Conservation (phyloP, 2,329 filamentous ascomycete genomes). For the Hypoxylon sp. region DNA sequence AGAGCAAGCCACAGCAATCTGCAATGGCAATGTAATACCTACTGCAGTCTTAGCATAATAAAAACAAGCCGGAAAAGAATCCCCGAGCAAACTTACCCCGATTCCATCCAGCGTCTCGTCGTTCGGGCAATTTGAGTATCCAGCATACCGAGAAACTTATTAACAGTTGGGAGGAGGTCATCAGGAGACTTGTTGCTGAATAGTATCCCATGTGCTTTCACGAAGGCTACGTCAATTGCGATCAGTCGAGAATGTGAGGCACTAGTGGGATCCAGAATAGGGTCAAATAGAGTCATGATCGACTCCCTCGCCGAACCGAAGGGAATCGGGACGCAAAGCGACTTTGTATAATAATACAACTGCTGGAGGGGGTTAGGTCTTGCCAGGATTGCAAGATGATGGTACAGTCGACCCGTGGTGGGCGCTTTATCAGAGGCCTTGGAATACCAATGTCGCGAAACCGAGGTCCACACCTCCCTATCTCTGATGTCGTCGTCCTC, state of each 20-base stretch:
- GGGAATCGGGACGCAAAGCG: conserved; percentile 71
- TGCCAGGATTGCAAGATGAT: conserved; percentile 84
- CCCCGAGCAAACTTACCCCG: conserved; percentile 45
- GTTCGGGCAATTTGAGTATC: conserved; percentile 64
- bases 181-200: conserved; percentile 63
- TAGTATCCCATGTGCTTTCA: conserved; percentile 70
- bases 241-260: conserved; percentile 48
- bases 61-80: background rate
- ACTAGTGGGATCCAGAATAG: conserved; percentile 53
- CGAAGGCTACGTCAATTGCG: conserved; percentile 66
- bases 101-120: conserved; percentile 60
- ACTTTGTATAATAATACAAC: conserved; percentile 76
- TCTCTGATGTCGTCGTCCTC: conserved; percentile 82
- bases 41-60: conserved; percentile 43
- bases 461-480: conserved; percentile 81
- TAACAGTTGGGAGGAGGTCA: conserved; percentile 54
- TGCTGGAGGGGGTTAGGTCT: conserved; percentile 75
- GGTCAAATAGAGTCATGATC: conserved; percentile 74
- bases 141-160: conserved; percentile 62
- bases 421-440: conserved; percentile 81
- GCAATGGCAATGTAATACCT: conserved; percentile 64
- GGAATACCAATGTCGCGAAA: conserved; percentile 84
- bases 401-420: conserved; percentile 79
- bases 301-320: conserved; percentile 74
- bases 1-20: conserved; percentile 61